phyloP scores from a whole-genome alignment of 2,329 filamentous ascomycete species.

The Aotearoamyces nothofagi region DNA sequence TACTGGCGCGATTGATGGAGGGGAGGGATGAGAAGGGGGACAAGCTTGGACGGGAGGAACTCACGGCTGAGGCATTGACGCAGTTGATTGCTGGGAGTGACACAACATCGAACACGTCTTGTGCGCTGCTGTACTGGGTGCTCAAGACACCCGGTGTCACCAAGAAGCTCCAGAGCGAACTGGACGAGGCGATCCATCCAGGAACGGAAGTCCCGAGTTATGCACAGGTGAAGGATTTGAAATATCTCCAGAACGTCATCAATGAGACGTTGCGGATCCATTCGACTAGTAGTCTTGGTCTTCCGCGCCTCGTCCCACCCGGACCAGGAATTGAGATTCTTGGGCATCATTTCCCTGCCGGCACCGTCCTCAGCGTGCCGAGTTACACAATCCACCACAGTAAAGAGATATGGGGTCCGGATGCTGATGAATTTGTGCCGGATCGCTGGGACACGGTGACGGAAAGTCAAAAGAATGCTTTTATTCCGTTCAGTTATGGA shows the following conservation, averaged over 20 bases:
- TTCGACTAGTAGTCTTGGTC: conserved; percentile 68
- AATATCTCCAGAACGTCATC: conserved; percentile 60
- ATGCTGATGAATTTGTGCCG: conserved; percentile 54
- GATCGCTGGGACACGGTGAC: conserved; percentile 52
- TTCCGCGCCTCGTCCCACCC: conserved; percentile 54
- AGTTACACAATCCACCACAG: conserved; percentile 70
- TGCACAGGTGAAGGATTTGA: conserved; percentile 55
- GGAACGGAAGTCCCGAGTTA: conserved; percentile 48
- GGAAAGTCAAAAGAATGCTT: conserved; percentile 51
- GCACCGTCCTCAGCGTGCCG: conserved; percentile 62
- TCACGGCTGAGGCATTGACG: conserved; percentile 75
- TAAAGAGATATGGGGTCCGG: conserved; percentile 52
- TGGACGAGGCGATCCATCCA: conserved; percentile 51
- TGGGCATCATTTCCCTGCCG: conserved; percentile 54
- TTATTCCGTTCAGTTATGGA: conserved; percentile 58
- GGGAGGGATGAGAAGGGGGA: conserved; percentile 65
- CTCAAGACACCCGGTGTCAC: conserved; percentile 53
- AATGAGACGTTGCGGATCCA: conserved; percentile 75
- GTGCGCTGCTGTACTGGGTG: conserved; percentile 65
- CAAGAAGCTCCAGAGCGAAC: conserved; percentile 51
- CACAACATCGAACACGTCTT: conserved; percentile 64
- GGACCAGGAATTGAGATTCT: conserved; percentile 46
- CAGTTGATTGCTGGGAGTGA: conserved; percentile 69
- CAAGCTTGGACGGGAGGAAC: conserved; percentile 57
- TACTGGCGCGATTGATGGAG: conserved; percentile 73